phyloP scores from a whole-genome alignment of 75 land plant genomes.

The Picea glauca region DNA sequence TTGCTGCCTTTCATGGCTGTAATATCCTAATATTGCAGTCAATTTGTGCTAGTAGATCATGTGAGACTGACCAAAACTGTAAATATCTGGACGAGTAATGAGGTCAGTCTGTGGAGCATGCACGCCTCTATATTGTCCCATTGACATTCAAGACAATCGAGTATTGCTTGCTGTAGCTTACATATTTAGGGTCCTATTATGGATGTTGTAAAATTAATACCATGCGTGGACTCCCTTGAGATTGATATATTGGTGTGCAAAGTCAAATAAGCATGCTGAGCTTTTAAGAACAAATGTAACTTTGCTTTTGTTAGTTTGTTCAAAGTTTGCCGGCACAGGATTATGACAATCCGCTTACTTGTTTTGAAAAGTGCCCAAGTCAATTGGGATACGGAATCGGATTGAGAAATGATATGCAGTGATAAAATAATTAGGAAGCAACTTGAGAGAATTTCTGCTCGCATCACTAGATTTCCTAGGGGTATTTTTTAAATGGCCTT shows the following conservation, averaged over 20 bases:
- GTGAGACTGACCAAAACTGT: neutral
- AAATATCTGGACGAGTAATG: neutral
- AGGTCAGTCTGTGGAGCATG: neutral
- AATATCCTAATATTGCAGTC: constrained; percentile 6
- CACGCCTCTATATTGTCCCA: neutral
- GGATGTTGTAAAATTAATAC: neutral
- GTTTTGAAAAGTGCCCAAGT: neutral
- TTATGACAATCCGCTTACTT: neutral
- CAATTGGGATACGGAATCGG: neutral
- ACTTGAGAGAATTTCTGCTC: neutral
- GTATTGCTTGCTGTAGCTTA: neutral
- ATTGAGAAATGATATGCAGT: neutral
- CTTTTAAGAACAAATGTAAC: neutral
- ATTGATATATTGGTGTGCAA: neutral
- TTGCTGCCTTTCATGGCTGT: constrained; percentile 9
- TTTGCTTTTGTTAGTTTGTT: neutral
- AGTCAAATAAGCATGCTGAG: no score
- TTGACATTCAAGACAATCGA: neutral
- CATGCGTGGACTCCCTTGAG: neutral
- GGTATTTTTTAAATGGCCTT: neutral
- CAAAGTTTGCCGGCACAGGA: neutral
- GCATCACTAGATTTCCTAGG: neutral
- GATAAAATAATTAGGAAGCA: neutral
- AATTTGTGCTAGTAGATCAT: neutral
- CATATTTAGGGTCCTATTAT: constrained; percentile 1